Conservation (phyloP, 768 basidiomycete genomes). For the Phlegmacium glaucopus region DNA sequence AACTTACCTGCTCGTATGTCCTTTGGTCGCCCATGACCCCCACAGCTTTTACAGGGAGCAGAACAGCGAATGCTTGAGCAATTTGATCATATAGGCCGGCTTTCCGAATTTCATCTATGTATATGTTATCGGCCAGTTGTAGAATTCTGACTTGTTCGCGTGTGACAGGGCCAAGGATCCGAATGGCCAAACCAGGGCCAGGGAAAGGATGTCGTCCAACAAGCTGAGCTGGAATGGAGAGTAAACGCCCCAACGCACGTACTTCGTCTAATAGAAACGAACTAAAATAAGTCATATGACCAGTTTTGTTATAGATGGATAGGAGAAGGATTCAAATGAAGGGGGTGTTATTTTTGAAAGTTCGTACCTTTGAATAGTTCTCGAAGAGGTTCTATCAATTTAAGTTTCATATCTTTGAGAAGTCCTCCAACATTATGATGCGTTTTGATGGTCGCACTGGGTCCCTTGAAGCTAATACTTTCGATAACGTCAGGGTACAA, state of each 20-base stretch:
- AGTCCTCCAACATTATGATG: slow-evolving; percentile 99
- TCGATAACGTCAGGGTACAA: slow-evolving; percentile 99
- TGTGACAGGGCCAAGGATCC: slow-evolving; percentile 94
- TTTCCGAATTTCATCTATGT: slow-evolving; percentile 95
- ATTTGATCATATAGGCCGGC: slow-evolving; percentile 93
- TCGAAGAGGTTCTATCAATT: slow-evolving; percentile 94
- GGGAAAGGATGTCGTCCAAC: slow-evolving; percentile 99
- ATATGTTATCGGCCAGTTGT: slow-evolving; percentile 91
- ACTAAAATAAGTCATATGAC: too few species aligned
- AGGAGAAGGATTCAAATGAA: background rate
- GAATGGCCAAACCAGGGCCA: slow-evolving; percentile 96
- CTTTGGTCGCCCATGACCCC: slow-evolving; percentile 97
- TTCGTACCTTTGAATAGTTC: slow-evolving; percentile 94
- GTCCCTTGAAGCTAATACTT: slow-evolving; percentile 98
- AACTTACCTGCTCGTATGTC: slow-evolving; percentile 85
- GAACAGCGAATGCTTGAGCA: slow-evolving; percentile 93
- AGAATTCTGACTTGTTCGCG: slow-evolving; percentile 89
- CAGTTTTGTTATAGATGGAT: slow-evolving; percentile 6
- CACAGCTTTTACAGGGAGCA: slow-evolving; percentile 93
- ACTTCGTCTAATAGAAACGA: slow-evolving; percentile 82
- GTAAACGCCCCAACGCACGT: slow-evolving; percentile 84
- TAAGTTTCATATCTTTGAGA: slow-evolving; percentile 96
- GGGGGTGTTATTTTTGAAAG: slow-evolving; percentile 1
- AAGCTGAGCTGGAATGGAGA: slow-evolving; percentile 87
- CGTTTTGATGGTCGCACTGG: slow-evolving; percentile 98